phyloP scores from a whole-genome alignment of 2,329 filamentous ascomycete species.

The Ilyonectria robusta region DNA sequence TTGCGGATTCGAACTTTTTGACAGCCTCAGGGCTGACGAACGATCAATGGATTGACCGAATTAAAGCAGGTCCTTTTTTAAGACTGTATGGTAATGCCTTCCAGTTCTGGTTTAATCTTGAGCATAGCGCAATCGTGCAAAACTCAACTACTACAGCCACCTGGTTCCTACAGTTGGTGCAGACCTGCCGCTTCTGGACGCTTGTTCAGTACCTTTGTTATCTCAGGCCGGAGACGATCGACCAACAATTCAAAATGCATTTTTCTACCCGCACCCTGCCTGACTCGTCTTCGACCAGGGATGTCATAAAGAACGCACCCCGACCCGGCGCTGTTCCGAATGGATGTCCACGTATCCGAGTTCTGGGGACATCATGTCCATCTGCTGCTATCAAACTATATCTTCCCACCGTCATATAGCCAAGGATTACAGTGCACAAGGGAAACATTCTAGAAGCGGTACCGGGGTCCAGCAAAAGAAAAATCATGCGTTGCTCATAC shows the following conservation, averaged over 20 bases:
- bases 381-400: not conserved
- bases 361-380: constrained; percentile 27
- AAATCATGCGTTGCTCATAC: constrained; percentile 41
- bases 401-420: not conserved
- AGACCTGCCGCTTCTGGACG: constrained; percentile 27
- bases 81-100: not conserved
- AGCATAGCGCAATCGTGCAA: not conserved
- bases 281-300: constrained; percentile 10
- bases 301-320: not conserved
- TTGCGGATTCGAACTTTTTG: not conserved
- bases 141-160: not conserved
- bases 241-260: not conserved
- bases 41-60: not conserved
- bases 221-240: not conserved
- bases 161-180: not conserved
- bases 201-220: constrained; percentile 2
- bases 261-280: not conserved
- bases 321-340: constrained; percentile 27
- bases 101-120: not conserved
- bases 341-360: constrained; percentile 28
- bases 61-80: not conserved
- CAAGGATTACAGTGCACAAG: constrained; percentile 10
- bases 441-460: constrained; percentile 24
- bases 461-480: constrained; percentile 15
- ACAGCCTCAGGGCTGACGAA: not conserved